Evolutionary conservation across 1,284 basidiomycete species (phyloP).

Genomic region (Trichosporon faecale): DNA sequence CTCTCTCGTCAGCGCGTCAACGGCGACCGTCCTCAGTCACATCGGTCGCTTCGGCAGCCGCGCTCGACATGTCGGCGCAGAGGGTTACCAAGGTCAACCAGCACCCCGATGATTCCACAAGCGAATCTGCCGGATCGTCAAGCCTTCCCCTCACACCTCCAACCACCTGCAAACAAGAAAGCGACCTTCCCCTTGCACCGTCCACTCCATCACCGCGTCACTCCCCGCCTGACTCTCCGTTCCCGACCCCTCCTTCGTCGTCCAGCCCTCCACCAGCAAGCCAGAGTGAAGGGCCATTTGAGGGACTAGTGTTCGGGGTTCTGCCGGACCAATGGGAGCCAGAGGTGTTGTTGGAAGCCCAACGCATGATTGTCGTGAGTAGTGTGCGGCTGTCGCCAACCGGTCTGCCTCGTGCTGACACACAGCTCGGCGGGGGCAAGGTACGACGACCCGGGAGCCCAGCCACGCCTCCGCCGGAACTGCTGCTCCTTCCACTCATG

Average conservation of each 20-base stretch:
- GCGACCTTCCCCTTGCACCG: neutral
- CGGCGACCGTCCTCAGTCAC: too few species aligned
- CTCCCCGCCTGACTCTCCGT: neutral
- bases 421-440: neutral
- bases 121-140: neutral
- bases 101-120: neutral
- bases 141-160: neutral
- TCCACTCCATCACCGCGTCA: neutral
- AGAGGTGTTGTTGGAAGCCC: neutral
- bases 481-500: neutral
- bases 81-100: neutral
- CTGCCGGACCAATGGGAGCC: neutral
- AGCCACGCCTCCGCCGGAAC: neutral
- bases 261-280: neutral
- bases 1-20: too few species aligned
- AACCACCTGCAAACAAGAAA: neutral
- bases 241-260: neutral
- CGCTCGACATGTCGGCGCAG: neutral
- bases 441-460: neutral
- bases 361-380: conserved; percentile 7
- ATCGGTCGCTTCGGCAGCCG: neutral
- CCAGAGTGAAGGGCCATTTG: neutral
- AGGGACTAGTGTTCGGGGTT: neutral
- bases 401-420: neutral
- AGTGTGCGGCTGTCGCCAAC: neutral